Evolutionary conservation across 495 filamentous ascomycete genomes (phyloP), one percentile per base, ranked within the genome.

Genomic region (Penicillium alfredii): DNA sequence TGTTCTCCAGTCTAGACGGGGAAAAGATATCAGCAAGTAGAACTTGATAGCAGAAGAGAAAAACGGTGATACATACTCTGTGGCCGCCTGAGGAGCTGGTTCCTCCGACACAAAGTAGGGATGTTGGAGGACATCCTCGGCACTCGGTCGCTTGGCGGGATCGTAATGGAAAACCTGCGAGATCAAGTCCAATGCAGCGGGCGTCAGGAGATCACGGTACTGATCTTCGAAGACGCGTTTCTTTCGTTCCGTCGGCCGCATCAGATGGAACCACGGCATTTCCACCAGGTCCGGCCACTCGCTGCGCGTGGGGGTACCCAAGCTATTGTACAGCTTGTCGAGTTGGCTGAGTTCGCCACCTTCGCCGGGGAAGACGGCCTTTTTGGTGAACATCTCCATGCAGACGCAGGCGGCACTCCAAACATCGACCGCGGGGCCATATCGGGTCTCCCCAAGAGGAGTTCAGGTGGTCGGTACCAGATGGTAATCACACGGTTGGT

Each of bases 371-470:
- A 97, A 99, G 32, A 95, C 90, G 22, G 93, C 90, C 45, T 88
- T 86, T 35, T 84, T 80, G 3, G 89, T 94, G 60, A 97, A 97
- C 47, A 99, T 94, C 50, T 99, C 92, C 33, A 96, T 78, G 58
- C 95, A 81, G 4, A 99, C 92, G 59, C 92, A 97, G 6, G 90
- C 93, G 10, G 92, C 92, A 56, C 85, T 92, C 92, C 92, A 99
- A 38, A 99, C 88, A 51, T 99, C 92, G 3, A 97, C 93, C 2
- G 86, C 87, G 0, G 88, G 85, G 8, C 89, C 88, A 55, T 99
- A 99, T 43, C 84, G 80, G 4, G 92, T 97, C 53, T 96, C 92
- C 92, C 92, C 2, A 97, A 72, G 2, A 99, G 74, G 8, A 99
- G 77, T 60, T 99, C 93, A 0, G 92, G 92, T 0, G 86, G 84